Percentiles rank a stretch among this genome's conserved stretches.
phyloP scores from a whole-genome alignment of 495 filamentous ascomycete genomes.

The Pseudomonodictys pantanalensis region DNA sequence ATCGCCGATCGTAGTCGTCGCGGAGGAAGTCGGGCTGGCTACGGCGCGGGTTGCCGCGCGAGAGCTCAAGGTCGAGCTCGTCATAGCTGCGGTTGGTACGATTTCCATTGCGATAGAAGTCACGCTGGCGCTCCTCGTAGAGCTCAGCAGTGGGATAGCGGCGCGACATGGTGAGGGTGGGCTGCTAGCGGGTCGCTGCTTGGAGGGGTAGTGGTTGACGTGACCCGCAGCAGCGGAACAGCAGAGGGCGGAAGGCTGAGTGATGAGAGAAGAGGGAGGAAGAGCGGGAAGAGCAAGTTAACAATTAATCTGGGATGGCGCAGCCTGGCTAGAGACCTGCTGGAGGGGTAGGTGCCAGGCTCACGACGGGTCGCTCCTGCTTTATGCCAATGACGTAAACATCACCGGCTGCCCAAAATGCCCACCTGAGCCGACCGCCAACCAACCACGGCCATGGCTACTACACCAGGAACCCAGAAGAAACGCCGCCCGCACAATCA shows the following conservation, averaged over 20 bases:
- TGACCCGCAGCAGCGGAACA: neutral
- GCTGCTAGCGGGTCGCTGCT: neutral
- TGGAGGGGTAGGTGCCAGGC: slow-evolving; percentile 6
- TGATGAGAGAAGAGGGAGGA: slow-evolving; percentile 6
- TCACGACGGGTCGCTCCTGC: too few relatives aligned
- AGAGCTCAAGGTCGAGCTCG: slow-evolving; percentile 41
- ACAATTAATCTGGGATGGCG: too few relatives aligned
- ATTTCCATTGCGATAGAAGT: slow-evolving; percentile 41
- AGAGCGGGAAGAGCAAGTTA: neutral
- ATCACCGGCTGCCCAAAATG: too few relatives aligned
- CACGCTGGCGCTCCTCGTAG: slow-evolving; percentile 50
- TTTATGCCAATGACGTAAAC: too few relatives aligned
- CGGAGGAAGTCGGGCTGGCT: slow-evolving; percentile 53
- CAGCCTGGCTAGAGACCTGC: too few relatives aligned
- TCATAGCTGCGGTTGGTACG: slow-evolving; percentile 39
- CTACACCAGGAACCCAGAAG: too few relatives aligned
- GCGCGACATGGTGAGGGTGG: slow-evolving; percentile 28
- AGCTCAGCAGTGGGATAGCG: slow-evolving; percentile 42
- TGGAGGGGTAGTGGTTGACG: neutral
- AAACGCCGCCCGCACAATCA: too few relatives aligned
- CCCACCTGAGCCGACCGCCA: too few relatives aligned
- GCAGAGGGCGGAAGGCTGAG: neutral
- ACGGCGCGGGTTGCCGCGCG: slow-evolving; percentile 31
- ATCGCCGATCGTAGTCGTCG: slow-evolving; percentile 50
- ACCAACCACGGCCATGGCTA: too few relatives aligned